Evolutionary conservation across 495 filamentous ascomycete species (phyloP).

Genomic region (Apodospora peruviana): DNA sequence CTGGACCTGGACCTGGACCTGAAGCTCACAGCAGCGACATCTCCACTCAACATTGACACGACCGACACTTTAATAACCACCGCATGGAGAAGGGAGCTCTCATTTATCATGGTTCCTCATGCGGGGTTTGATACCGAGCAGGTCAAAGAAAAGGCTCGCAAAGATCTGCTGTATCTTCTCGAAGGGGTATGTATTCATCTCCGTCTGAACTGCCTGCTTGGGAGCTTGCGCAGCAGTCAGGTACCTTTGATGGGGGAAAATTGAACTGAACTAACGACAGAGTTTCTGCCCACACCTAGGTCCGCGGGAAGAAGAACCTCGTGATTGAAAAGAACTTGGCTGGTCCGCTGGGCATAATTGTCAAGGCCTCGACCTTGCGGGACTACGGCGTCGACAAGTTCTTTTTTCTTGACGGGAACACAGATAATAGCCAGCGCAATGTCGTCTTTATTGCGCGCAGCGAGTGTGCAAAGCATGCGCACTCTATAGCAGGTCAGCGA

Average conservation of each 20-base stretch:
- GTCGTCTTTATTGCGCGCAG: slow-evolving; percentile 87
- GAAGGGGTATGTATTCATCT: slow-evolving; percentile 71
- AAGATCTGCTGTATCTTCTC: slow-evolving; percentile 78
- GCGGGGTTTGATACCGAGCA: slow-evolving; percentile 72
- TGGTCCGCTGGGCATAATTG: slow-evolving; percentile 81
- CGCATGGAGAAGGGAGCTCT: slow-evolving; percentile 35
- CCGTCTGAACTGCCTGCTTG: too few species aligned
- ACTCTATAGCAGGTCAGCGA: slow-evolving; percentile 79
- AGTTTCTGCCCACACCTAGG: slow-evolving; percentile 44
- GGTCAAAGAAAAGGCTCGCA: slow-evolving; percentile 75
- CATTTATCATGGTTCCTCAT: slow-evolving; percentile 59
- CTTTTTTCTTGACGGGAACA: slow-evolving; percentile 92
- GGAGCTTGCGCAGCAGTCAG: too few species aligned
- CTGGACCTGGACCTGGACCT: too few species aligned
- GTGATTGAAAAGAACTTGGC: slow-evolving; percentile 87
- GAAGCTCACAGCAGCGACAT: too few species aligned
- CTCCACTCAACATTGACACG: too few species aligned
- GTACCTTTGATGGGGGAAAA: too few species aligned
- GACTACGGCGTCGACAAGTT: slow-evolving; percentile 97
- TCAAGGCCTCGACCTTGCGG: slow-evolving; percentile 76
- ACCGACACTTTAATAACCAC: too few species aligned
- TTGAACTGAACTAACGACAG: slow-evolving; percentile 23
- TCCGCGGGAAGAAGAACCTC: slow-evolving; percentile 97
- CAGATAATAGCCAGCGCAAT: slow-evolving; percentile 87
- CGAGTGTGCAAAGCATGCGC: slow-evolving; percentile 76